These are phyloP conservation scores for Paracamarosporium sp. DNA, from an alignment of 2,329 filamentous ascomycete genomes.

Conservation along the genomic window DNA sequence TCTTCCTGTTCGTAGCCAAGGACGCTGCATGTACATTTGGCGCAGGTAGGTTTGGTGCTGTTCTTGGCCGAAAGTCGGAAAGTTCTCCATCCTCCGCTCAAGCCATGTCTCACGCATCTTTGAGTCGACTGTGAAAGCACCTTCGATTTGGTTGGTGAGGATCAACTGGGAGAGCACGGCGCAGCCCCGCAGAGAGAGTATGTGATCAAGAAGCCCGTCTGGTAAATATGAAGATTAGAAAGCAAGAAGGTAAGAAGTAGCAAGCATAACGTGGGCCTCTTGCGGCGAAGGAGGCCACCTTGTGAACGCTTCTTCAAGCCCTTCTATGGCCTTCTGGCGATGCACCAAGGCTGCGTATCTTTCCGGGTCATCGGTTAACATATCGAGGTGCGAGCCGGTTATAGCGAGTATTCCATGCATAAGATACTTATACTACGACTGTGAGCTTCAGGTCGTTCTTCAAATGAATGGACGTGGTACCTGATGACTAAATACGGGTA, in stretches of 20 bases:
- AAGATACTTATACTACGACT: constrained; percentile 26
- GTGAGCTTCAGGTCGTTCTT: constrained; percentile 4
- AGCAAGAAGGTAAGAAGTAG: constrained; percentile 27
- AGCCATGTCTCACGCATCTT: constrained; percentile 12
- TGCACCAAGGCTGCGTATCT: constrained; percentile 17
- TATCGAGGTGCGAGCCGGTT: constrained; percentile 29
- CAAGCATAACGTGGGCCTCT: constrained; percentile 33
- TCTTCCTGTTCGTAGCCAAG: too few species aligned
- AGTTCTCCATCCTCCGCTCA: constrained; percentile 13
- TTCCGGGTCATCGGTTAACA: constrained; percentile 18
- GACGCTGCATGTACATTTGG: not conserved
- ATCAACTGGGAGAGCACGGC: constrained; percentile 26
- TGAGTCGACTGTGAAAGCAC: constrained; percentile 18
- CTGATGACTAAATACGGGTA: constrained; percentile 22
- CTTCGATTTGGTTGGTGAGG: constrained; percentile 13
- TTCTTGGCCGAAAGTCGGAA: constrained; percentile 18
- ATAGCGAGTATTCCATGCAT: constrained; percentile 33
- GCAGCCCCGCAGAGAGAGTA: constrained; percentile 27
- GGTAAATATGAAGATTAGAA: constrained; percentile 26
- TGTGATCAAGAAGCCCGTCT: constrained; percentile 27
- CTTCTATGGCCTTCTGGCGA: constrained; percentile 29
- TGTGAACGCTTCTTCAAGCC: constrained; percentile 26
- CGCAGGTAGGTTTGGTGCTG: constrained; percentile 7
- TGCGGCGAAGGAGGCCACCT: constrained; percentile 26
- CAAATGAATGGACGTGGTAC: constrained; percentile 10